A percentile compares a stretch with the other conserved stretches of the same genome.
These are phyloP conservation scores for Xylaria scruposa DNA, from an alignment of 495 filamentous ascomycete genomes.

Conservation along the genomic window DNA sequence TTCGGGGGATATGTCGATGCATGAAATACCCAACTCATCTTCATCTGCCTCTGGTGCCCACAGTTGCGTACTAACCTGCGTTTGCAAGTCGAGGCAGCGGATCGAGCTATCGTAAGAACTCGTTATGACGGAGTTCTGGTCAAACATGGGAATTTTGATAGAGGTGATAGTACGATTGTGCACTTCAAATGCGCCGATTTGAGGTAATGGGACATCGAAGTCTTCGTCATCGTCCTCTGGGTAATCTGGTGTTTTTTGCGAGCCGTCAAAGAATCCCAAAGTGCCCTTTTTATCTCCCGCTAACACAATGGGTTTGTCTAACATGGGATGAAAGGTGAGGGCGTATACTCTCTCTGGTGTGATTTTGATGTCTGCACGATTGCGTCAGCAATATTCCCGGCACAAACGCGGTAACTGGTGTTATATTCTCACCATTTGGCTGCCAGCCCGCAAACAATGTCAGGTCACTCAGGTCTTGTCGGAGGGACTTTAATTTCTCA, in stretches of 20 bases:
- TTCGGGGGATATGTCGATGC: conserved; percentile 74
- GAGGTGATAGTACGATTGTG: conserved; percentile 88
- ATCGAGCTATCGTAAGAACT: conserved; percentile 95
- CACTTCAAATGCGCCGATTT: conserved; percentile 84
- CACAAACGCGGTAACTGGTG: not conserved
- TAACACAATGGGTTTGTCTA: conserved; percentile 87
- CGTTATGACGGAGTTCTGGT: conserved; percentile 77
- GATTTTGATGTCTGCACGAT: conserved; percentile 79
- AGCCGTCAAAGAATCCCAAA: conserved; percentile 91
- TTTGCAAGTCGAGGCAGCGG: conserved; percentile 82
- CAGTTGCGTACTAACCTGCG: conserved; percentile 76
- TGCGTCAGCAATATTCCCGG: conserved; percentile 26
- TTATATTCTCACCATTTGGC: conserved; percentile 67
- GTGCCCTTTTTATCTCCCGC: conserved; percentile 95
- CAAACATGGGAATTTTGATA: conserved; percentile 76
- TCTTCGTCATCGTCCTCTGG: conserved; percentile 65
- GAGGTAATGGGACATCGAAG: conserved; percentile 69
- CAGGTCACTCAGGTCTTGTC: conserved; percentile 81
- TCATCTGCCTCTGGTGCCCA: conserved; percentile 73
- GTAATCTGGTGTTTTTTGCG: conserved; percentile 64
- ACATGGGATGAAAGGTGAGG: conserved; percentile 86
- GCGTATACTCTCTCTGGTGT: conserved; percentile 89
- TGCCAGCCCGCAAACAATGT: conserved; percentile 82
- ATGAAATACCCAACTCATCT: conserved; percentile 79
- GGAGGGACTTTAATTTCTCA: conserved; percentile 73